Evolutionary conservation across 1,284 basidiomycete genomes (phyloP).

Genomic region (Rhodotorula sp.): DNA sequence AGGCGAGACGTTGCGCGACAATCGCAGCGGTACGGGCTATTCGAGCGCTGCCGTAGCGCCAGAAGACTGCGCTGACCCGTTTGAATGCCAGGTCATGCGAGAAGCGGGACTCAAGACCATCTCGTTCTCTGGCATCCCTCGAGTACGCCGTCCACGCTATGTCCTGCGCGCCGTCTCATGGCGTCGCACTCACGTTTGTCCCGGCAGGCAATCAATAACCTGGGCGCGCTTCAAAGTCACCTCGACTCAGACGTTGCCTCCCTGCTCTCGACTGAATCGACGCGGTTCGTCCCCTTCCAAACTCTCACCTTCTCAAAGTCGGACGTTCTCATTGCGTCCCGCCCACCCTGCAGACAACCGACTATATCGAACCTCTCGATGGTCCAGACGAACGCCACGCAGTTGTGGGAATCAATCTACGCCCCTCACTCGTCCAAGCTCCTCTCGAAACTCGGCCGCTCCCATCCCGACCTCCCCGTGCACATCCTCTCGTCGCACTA

Average conservation of each 20-base stretch:
- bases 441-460: conserved; percentile 78
- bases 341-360: conserved; percentile 5
- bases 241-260: conserved; percentile 76
- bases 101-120: conserved; percentile 92
- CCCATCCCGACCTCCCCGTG: conserved; percentile 65
- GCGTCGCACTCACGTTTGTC: conserved; percentile 23
- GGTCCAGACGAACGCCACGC: not conserved
- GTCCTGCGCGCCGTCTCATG: not conserved
- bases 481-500: conserved; percentile 92
- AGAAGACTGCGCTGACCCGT: not conserved
- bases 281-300: conserved; percentile 59
- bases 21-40: not conserved
- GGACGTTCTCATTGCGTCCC: conserved; percentile 14
- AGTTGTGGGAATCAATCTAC: conserved; percentile 89
- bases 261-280: conserved; percentile 65
- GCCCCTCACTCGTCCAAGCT: conserved; percentile 85
- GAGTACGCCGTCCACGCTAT: conserved; percentile 25
- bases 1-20: conserved; percentile 43
- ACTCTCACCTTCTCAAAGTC: conserved; percentile 7
- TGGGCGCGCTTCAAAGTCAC: conserved; percentile 70
- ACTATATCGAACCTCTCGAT: conserved; percentile 12
- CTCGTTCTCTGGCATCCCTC: conserved; percentile 55
- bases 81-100: conserved; percentile 64
- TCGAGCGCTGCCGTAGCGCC: not conserved
- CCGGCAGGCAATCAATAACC: conserved; percentile 73